Evolutionary conservation across 106 monocot species (phyloP), one percentile per base, ranked within the genome.

Genomic region (Dendrobium chrysotoxum): DNA sequence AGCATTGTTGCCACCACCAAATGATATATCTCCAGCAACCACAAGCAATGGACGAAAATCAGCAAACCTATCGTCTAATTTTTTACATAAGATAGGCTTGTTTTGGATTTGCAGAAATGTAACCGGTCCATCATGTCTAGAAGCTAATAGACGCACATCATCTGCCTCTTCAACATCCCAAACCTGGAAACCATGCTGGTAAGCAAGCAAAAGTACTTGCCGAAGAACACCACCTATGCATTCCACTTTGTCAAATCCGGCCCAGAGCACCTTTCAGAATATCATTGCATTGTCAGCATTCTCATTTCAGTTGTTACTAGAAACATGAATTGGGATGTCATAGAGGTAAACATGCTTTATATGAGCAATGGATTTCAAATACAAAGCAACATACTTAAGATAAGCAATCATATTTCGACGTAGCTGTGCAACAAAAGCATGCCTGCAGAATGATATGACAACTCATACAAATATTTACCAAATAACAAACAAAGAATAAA

Each of bases 141-240:
- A 91, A 40, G 75, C 88, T 35, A 91, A 42, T 78, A 83, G 86
- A 1, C 83, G 84, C 54, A 91, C 88, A 88, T 91, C 87, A 85
- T 93, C 86, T 71, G 91, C 89, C 67, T 91, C 86, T 82, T 96
- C 93, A 74, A 96, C 91, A 88, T 96, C 95, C 95, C 95, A 96
- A 53, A 96, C 88, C 79, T 96, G 91, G 65, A 96, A 96, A 40
- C 95, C 95, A 84, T 91, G 89, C 38, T 82, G 85, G 83, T 91
- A 96, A 77, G 85, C 91, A 40, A 96, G 30, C 82, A 96, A 61
- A 40, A 96, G 85, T 80, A 93, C 89, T 85, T 88, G 87, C 28
- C 91, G 91, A 41, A 71, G 75, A 39, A 66, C 45, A 39, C 82
- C 85, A 50, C 76, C 82, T 17, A 81, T 83, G 71, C 79, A 80